These are phyloP conservation scores for Linaria vulgaris DNA, from an alignment of 257 asterid genomes.

Conservation along the genomic window DNA sequence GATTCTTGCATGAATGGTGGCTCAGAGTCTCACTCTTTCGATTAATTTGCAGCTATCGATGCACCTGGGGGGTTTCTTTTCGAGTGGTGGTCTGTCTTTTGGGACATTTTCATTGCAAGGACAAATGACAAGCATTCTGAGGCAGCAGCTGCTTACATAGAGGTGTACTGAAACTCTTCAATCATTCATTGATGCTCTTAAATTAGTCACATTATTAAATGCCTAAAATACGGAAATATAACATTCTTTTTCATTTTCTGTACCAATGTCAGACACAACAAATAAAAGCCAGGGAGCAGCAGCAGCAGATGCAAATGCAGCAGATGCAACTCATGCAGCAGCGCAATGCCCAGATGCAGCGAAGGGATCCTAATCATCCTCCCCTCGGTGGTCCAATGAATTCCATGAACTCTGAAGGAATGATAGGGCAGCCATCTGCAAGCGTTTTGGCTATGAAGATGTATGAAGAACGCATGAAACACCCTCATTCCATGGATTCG, in stretches of 20 bases:
- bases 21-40: constrained; percentile 7
- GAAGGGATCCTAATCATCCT: constrained; percentile 94
- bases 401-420: constrained; percentile 75
- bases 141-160: constrained; percentile 97
- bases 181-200: constrained; percentile 17
- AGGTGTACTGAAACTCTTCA: constrained; percentile 64
- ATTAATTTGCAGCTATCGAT: constrained; percentile 71
- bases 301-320: constrained; percentile 92
- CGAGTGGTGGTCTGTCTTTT: constrained; percentile 99
- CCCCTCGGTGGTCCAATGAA: constrained; percentile 83
- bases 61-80: constrained; percentile 99
- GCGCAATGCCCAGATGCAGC: constrained; percentile 81
- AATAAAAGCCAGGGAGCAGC: constrained; percentile 93
- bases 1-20: neutral
- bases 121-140: constrained; percentile 98
- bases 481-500: constrained; percentile 85
- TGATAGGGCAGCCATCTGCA: constrained; percentile 96
- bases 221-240: constrained; percentile 4
- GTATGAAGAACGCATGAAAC: constrained; percentile 95
- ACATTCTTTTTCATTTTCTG: constrained; percentile 11
- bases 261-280: constrained; percentile 73
- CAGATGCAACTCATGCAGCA: constrained; percentile 96
- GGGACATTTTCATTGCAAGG: constrained; percentile 99
- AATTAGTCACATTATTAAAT: constrained; percentile 11
- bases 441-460: constrained; percentile 92